Evolutionary conservation across 2,329 filamentous ascomycete genomes (phyloP), one percentile per base, ranked within the genome.

Genomic region (Exophiala sideris): DNA sequence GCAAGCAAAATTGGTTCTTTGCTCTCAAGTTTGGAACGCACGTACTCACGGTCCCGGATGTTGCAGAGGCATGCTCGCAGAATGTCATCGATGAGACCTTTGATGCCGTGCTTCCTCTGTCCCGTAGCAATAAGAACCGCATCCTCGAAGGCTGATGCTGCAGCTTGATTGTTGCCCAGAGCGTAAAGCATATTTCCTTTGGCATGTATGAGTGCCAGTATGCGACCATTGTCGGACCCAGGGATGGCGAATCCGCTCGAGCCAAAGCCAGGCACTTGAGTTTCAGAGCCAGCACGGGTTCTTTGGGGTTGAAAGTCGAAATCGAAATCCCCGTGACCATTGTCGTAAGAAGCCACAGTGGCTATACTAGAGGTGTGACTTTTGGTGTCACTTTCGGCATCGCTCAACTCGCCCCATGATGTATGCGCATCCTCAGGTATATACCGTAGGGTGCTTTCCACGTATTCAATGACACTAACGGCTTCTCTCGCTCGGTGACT

Each of bases 101-200:
- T 83, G 45, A 97, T 88, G 20, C 85, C 86, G 56, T 81, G 78
- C 5, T 86, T 80, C 44, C 80, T 78, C 57, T 85, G 81, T 1
- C 91, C 91, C 24, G 88, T 82, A 54, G 90, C 91, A 59, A 99
- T 92, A 49, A 96, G 73, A 3, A 99, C 90, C 0, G 91, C 92
- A 69, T 96, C 91, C 69, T 99, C 94, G 64, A 99, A 99, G 3
- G 94, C 90, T 63, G 85, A 83, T 1, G 92, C 91, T 39, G 94
- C 94, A 38, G 80, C 83, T 36, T 80, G 77, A 60, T 94, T 88
- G 61, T 96, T 87, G 42, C 92, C 92, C 29, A 95, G 75, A 21
- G 89, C 85, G 71, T 99, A 99, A 1, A 97, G 79, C 87, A 97
- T 95, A 59, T 97, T 97, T n/a, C 92, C 94, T 71, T 97, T 99